Evolutionary conservation across 129 eudicot genomes (phyloP), one percentile per base, ranked within the genome.

Genomic region (Ambrosia artemisiifolia): DNA sequence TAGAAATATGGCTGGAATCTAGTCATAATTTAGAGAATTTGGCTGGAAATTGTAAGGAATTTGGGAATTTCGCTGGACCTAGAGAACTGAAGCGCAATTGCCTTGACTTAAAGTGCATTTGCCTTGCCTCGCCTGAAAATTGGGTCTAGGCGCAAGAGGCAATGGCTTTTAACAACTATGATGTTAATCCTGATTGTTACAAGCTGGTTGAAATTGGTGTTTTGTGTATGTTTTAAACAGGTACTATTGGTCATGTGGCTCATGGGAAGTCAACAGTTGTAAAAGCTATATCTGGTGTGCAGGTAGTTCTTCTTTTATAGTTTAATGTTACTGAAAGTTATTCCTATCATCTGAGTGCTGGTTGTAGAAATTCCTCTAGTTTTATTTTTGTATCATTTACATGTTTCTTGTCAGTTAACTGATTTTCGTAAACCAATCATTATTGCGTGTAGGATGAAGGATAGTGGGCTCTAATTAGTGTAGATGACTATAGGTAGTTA

Each of bases 241-340:
- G 98, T 24, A 93, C 98, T 42, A 93, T 93, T 75, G 98, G 98
- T 34, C 98, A 93, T 74, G 98, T 93, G 92, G 98, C 98, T 62
- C 98, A 93, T 77, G 98, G 98, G 12, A 93, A 93, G 75, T 93
- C 98, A 4, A 93, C 98, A 10, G 98, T 93, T 55, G 98, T 93
- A 18, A 93, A 93, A 76, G 98, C 98, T 17, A 93, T 93, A 51
- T 93, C 98, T 72, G 95, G 96, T 63, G 98, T 90, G 50, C 96
- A 90, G 96, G 96, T 93, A 43, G 50, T 24, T 42, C 30, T 72
- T 56, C 53, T n/a, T 43, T 20, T 28, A 7, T 17, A 14, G 42
- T 28, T 17, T 66, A 55, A 12, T n/a, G 50, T 48, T 51, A 13
- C 43, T 66, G 50, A 50, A 24, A 24, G 11, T 55, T 54, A 40